These are phyloP conservation scores for Sordariomycetes sp. DNA, from an alignment of 2,329 filamentous ascomycete genomes.

Conservation along the genomic window DNA sequence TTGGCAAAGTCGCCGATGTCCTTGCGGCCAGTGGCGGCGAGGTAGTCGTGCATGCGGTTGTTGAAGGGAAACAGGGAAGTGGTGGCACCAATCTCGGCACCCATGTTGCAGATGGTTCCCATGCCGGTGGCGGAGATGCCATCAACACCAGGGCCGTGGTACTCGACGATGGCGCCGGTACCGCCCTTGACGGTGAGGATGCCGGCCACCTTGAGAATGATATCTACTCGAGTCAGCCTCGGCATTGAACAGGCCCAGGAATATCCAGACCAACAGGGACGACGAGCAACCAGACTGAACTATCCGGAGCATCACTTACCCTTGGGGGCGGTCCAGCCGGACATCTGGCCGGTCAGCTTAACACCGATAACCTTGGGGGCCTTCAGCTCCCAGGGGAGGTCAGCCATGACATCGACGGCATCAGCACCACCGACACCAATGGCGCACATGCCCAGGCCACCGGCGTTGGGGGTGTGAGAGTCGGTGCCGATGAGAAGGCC, in stretches of 20 bases:
- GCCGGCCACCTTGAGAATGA: slow-evolving; percentile 94
- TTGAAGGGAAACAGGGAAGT: slow-evolving; percentile 97
- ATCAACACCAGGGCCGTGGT: slow-evolving; percentile 56
- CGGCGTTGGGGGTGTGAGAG: slow-evolving; percentile 93
- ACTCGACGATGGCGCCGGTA: slow-evolving; percentile 81
- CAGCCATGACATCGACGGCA: slow-evolving; percentile 96
- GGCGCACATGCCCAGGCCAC: slow-evolving; percentile 86
- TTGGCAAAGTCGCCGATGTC: slow-evolving; percentile 86
- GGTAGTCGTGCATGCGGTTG: slow-evolving; percentile 94
- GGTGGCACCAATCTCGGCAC: slow-evolving; percentile 68
- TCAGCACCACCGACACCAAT: slow-evolving; percentile 98
- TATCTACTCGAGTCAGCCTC: slow-evolving; percentile 40
- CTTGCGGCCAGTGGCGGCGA: slow-evolving; percentile 77
- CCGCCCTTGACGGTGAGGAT: slow-evolving; percentile 97
- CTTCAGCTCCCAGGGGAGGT: slow-evolving; percentile 96
- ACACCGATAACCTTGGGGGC: slow-evolving; percentile 95
- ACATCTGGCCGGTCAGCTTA: slow-evolving; percentile 78
- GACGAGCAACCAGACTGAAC: not conserved
- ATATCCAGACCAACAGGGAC: not conserved
- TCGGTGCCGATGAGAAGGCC: slow-evolving; percentile 96
- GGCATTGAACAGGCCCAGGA: slow-evolving; percentile 3
- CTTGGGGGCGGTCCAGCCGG: slow-evolving; percentile 88
- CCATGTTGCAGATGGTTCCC: slow-evolving; percentile 58
- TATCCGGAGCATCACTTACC: slow-evolving; percentile 38
- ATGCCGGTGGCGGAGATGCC: slow-evolving; percentile 46